These are phyloP conservation scores for Nicotiana benthamiana DNA, from an alignment of 257 asterid genomes.

Conservation along the genomic window DNA sequence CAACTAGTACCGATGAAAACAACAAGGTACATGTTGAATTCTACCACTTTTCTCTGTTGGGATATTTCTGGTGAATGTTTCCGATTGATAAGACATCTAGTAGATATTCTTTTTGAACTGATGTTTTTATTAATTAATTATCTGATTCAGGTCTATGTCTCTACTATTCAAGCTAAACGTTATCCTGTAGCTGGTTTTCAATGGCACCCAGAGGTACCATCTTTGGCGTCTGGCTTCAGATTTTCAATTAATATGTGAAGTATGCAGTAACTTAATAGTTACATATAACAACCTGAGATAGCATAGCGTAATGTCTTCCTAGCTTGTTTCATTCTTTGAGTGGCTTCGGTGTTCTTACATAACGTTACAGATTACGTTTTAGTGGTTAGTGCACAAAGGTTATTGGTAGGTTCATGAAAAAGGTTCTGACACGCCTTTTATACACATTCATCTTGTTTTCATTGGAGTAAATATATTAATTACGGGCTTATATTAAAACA, in stretches of 20 bases:
- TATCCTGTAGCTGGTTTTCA: constrained; percentile 84
- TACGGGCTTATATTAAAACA: no score
- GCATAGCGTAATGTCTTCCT: neutral
- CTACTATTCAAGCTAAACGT: constrained; percentile 59
- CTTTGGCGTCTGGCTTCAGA: neutral
- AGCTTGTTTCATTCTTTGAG: no score
- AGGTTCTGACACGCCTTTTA: no score
- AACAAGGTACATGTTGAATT: constrained; percentile 39
- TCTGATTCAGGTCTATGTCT: constrained; percentile 63
- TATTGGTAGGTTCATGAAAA: no score
- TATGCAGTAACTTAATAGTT: neutral
- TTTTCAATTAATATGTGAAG: neutral
- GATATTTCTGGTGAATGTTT: neutral
- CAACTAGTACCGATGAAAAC: constrained; percentile 66
- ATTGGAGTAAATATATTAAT: no score
- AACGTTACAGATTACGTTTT: no score
- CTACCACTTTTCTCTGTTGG: neutral
- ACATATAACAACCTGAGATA: neutral
- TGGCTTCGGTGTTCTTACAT: no score
- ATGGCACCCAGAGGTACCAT: constrained; percentile 95
- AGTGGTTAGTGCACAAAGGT: no score
- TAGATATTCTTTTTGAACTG: neutral
- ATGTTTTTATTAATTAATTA: neutral
- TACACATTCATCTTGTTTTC: no score
- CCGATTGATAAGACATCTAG: neutral